Evolutionary conservation across 73 alveolate species (phyloP), one percentile per base, ranked within the genome.

Genomic region (Effrenium voratum): DNA sequence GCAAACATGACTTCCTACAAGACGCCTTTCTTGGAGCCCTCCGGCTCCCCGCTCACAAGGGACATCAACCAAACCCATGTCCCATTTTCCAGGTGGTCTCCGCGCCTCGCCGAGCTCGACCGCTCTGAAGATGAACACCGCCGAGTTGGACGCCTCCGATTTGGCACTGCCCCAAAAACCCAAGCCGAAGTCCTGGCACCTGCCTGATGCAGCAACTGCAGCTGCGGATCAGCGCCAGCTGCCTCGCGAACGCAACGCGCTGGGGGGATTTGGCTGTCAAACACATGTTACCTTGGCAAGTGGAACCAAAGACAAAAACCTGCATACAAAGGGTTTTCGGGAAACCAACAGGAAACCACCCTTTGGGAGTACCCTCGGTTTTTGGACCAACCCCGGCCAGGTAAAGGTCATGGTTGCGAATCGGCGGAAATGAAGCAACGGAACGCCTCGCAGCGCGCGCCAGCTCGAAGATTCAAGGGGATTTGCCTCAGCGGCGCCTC

Each of bases 41-140:
- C 10, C 12, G 40, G 8, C 22, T 15, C 77, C 77, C 22, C 8
- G 77, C 40, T 16, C 26, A 15, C 40, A 36, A 24, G 5, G 40
- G 36, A 16, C 77, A 63, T 26, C 8, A 5, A 8, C 12, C 40
- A 63, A 8, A 8, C 8, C 40, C 40, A 15, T 8, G 43, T 36
- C 5, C 40, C 77, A 63, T 15, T 26, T 5, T 45, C 66, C 40
- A 2, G 90, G 68, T 5, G 2, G 46, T 5, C 30, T 44, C 49
- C 46, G 12, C 57, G 94, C 95, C 97, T 90, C 97, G 3, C 97
- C 97, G 49, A 68, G 87, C 86, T 47, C 97, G 36, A 90, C 46
- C 3, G 97, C 97, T 24, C 83, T 36, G 88, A 90, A 90, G 73
- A 90, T 90, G 52, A 90, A 40, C 77, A 90, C 97, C 32, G 97